Evolutionary conservation across 2,329 filamentous ascomycete genomes (phyloP), one percentile per base, ranked within the genome.

Genomic region (Fusarium fracticaudum): DNA sequence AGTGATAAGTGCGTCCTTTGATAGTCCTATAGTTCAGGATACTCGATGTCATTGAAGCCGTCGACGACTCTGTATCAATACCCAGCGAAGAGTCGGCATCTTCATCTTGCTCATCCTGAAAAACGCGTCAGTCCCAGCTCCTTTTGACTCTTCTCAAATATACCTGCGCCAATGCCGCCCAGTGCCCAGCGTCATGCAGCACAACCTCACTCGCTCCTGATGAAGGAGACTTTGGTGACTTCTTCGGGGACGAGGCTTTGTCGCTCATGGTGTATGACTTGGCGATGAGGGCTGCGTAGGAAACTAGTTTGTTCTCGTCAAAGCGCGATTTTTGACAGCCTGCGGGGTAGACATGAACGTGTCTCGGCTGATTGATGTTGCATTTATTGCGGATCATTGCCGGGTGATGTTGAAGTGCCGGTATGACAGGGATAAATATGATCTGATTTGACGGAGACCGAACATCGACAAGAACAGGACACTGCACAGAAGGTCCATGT

Each of bases 121-220:
- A 4, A 20, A 20, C 5, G 6, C 3, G 22, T 60, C 22, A 37
- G 15, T 29, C 22, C 33, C n/a, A 37, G 31, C 43, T 18, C 33
- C 18, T n/a, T 12, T 13, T 6, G 11, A 13, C 14, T 5, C 5
- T 3, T 29, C 8, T 3, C 4, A 13, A 6, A 35, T 33, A 5
- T 35, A 59, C 67, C 9, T 69, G 44, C 1, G 59, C 65, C 26
- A 69, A 5, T 0, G 40, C 29, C 1, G 59, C 67, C 67, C 67
- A 69, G 13, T 69, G 67, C 2, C 57, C 67, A n/a, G 31, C 67
- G 11, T 41, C 51, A 4, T 69, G 67, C 4, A 69, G 51, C 17
- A 20, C 50, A 5, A 67, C 40, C 3, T 53, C 29, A 53, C 66
- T 37, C 1, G 35, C 66, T 17, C 35, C 38, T 20, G 44, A 37